Base-by-base conservation (phyloP, 257 asterid genomes). In the Solanum tarapatanum region DNA sequence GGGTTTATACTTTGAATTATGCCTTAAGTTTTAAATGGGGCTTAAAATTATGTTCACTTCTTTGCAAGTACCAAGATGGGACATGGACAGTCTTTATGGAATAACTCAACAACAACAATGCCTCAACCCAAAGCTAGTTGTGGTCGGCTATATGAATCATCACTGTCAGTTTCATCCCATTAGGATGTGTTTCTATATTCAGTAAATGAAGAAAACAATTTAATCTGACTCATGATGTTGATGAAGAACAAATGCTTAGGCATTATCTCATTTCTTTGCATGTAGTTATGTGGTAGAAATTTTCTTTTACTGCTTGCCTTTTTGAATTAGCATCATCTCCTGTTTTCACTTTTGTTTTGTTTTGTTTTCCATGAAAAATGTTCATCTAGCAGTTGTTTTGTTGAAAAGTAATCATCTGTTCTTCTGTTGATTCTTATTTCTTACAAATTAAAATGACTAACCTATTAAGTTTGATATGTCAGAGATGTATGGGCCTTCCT, bases 401-500 rank as follows among this genome's bases (percentile, higher is more conserved):
- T 80, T 80, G 85, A 45, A 41, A 77, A 41, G 19, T 36, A 28
- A 48, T 80, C 11, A 28, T 80, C 28, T 79, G 4, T 26, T 45
- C 85, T 28, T 45, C 26, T 80, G 26, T 48, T 17, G 41, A 26
- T 79, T 80, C 41, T 45, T 80, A 26, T 80, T 45, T 45, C 13
- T 45, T 33, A 26, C 3, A 17, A 17, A 45, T 16, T 30, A 26
- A 51, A 45, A 80, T 77, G 21, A 83, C 48, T 83, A 82, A 85
- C 82, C 84, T 37, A 87, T 87, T 87, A 86, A 60, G 89, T 16
- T 90, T 93, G 64, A 85, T 87, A 62, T 91, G 88, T 87, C 99
- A 96, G 98, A 91, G 99, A 96, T 89, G 93, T 96, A 68, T 96
- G 99, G 98, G 97, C 98, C 39, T 96, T 96, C 90, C 99, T 96